Evolutionary conservation across 768 basidiomycete species (phyloP).

Genomic region (Xerocomellus chrysenteron): DNA sequence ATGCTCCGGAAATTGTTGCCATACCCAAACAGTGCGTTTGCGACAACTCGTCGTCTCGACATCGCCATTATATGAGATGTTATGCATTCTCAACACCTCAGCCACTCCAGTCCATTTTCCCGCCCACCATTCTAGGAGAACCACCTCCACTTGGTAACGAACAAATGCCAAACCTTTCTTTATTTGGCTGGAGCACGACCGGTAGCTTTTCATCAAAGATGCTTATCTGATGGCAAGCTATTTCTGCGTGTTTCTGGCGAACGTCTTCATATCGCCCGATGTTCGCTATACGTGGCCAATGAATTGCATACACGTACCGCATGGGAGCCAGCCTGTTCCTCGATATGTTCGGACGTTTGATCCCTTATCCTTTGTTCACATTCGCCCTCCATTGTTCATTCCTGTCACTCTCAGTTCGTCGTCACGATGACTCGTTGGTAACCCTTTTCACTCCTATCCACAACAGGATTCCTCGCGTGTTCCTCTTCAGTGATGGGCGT

Average conservation of each 20-base stretch:
- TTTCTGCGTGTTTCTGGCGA: conserved; percentile 18
- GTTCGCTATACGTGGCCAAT: conserved; percentile 13
- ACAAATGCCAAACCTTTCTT: conserved; percentile 5
- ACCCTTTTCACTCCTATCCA: not conserved
- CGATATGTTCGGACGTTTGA: conserved; percentile 14
- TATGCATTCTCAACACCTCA: conserved; percentile 1
- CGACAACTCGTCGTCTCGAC: not conserved
- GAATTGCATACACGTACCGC: conserved; percentile 7
- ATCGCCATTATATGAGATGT: conserved; percentile 3
- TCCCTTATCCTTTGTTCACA: conserved; percentile 7
- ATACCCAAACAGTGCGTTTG: conserved; percentile 19
- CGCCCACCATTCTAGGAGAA: conserved; percentile 14
- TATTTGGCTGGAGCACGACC: conserved; percentile 17
- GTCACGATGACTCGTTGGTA: not conserved
- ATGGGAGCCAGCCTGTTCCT: conserved; percentile 13
- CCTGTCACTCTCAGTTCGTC: not conserved
- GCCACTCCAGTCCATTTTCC: not conserved
- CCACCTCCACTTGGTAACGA: conserved; percentile 19
- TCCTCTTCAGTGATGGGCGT: conserved; percentile 13
- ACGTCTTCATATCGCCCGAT: conserved; percentile 28
- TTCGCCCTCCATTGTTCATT: not conserved
- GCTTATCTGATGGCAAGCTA: conserved; percentile 24
- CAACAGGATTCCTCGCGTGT: conserved; percentile 5
- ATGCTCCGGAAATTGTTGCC: conserved; percentile 23
- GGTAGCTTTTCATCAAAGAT: conserved; percentile 22